Evolutionary conservation across 192 early-diverging fungal species (phyloP).

Genomic region (Podochytrium sp.): DNA sequence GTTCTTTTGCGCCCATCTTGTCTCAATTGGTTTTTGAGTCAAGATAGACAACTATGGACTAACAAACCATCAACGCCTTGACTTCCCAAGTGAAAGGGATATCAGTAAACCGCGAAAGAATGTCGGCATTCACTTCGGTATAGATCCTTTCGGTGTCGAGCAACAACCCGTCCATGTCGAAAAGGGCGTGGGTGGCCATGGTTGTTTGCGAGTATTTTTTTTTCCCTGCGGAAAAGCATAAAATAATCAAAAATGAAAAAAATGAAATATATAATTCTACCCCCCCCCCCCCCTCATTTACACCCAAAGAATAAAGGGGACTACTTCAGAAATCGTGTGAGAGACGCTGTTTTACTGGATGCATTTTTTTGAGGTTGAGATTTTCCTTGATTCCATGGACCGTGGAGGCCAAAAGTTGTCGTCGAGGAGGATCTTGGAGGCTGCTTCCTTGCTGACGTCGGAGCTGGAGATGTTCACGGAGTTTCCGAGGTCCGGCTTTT

Average conservation of each 20-base stretch:
- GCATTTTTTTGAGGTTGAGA: conserved; percentile 92
- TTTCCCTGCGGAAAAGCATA: too few relatives aligned
- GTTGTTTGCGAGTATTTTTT: too few relatives aligned
- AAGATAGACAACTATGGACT: too few relatives aligned
- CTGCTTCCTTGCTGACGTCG: conserved; percentile 73
- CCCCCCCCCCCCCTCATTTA: too few relatives aligned
- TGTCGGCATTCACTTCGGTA: conserved; percentile 78
- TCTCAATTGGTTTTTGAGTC: too few relatives aligned
- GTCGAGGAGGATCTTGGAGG: conserved; percentile 95
- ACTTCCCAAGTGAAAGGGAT: conserved; percentile 45
- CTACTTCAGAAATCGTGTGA: conserved; percentile 83
- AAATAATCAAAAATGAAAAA: too few relatives aligned
- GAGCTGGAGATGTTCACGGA: conserved; percentile 95
- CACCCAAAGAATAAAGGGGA: conserved; percentile 74
- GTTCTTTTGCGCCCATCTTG: conserved; percentile 47
- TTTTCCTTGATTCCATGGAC: conserved; percentile 93
- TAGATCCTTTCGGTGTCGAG: conserved; percentile 88
- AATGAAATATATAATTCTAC: too few relatives aligned
- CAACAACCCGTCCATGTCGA: conserved; percentile 53
- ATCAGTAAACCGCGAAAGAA: conserved; percentile 73
- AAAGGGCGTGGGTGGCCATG: conserved; percentile 28
- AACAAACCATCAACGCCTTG: conserved; percentile 36
- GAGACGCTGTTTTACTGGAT: conserved; percentile 91
- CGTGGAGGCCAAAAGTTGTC: conserved; percentile 98
- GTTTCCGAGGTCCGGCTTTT: conserved; percentile 96